These are phyloP conservation scores for Manihot esculenta DNA, from an alignment of 441 rosid genomes.

Conservation along the genomic window DNA sequence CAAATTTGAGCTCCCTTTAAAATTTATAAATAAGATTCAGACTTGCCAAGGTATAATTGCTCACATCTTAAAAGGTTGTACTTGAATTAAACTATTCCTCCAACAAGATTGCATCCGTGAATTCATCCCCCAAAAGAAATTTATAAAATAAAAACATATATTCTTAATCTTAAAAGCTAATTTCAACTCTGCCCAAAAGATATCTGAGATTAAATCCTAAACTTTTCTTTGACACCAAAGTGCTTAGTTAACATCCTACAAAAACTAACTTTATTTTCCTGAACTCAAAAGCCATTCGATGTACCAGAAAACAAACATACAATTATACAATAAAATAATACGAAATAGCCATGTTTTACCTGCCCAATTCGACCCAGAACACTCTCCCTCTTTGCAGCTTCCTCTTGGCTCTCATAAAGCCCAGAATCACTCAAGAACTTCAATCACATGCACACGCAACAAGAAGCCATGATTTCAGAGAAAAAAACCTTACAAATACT, in stretches of 20 bases:
- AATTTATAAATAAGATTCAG: too few relatives aligned
- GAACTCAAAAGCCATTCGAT: background rate
- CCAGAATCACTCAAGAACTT: conserved; percentile 56
- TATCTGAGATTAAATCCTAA: background rate
- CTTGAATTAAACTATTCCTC: background rate
- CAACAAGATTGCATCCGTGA: background rate
- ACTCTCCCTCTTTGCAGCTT: conserved; percentile 48
- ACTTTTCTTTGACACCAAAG: too few relatives aligned
- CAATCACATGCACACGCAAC: background rate
- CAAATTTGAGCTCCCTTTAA: background rate
- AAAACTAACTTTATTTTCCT: background rate
- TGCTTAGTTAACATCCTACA: too few relatives aligned
- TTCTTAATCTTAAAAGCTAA: background rate
- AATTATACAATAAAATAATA: background rate
- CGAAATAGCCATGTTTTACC: conserved; percentile 26
- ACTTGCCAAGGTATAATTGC: too few relatives aligned
- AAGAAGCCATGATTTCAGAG: background rate
- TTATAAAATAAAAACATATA: too few relatives aligned
- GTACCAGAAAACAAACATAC: background rate
- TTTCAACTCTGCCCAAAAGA: background rate
- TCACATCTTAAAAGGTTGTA: too few relatives aligned
- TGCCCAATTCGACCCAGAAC: conserved; percentile 50
- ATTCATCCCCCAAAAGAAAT: background rate
- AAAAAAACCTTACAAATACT: background rate
- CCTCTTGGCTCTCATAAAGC: conserved; percentile 59